Evolutionary conservation across 441 rosid species (phyloP), one percentile per base, ranked within the genome.

Genomic region (Eruca vesicaria): DNA sequence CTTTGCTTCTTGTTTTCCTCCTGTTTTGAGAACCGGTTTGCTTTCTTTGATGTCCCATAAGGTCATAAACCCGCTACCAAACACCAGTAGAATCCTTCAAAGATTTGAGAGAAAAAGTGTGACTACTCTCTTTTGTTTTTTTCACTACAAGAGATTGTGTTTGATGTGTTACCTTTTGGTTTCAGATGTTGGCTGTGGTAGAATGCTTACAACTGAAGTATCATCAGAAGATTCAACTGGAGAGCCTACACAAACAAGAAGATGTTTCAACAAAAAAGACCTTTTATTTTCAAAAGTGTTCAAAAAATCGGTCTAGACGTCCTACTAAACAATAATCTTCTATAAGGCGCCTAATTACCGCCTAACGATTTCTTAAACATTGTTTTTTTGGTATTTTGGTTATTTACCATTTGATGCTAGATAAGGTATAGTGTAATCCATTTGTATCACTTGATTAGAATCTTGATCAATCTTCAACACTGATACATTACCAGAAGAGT

Each of bases 21-120:
- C 96, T 3, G 86, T 83, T 75, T 84, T 78, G 69, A 87, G 79
- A 67, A 88, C 58, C 21, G 89, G 69, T 80, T 79, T 89, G 81
- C 95, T 91, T 73, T 87, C 96, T 73, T 78, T 77, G 78, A 93
- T 80, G 28, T 85, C 97, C 98, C 98, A 95, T 84, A 91, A 69
- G 2, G 84, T 53, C 12, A 93, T 84, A 7, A 85, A 62, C 21
- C 99, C 96, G 64, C 90, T 93, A 80, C 82, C 84, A 57, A 87
- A 95, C 73, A 93, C 77, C 66, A 91, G 79, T 18, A 95, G 88
- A 73, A 93, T 84, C 89, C 99, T 94, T 86, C 71, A 82, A 72
- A 48, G 0, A 64, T 41, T n/a, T 66, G 36, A 21, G 58, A 66
- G 48, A 7, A 56, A 19, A 53, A 31, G 12, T 65, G 9, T 56